Evolutionary conservation across 495 filamentous ascomycete species (phyloP), one percentile per base, ranked within the genome.

Genomic region (Daldinia vernicosa): DNA sequence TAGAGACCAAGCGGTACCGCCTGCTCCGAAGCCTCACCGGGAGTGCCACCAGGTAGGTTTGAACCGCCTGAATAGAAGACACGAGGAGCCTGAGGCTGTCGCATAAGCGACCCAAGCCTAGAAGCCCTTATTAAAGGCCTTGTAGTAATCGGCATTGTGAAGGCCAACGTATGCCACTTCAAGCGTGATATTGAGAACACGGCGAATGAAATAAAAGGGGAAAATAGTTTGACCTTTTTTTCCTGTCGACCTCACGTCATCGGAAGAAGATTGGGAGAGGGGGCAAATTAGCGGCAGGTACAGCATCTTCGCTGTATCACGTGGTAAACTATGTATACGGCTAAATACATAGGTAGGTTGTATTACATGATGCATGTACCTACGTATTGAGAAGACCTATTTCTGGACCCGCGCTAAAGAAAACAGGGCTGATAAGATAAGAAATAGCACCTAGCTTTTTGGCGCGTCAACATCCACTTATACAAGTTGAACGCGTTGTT

Each of bases 1-100:
- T 81, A 86, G 15, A 32, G 56, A 12, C 70, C 70, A 0, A 73
- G 27, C 14, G 70, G 70, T 9, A 66, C 15, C 32, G 70, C 70
- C 50, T 70, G 70, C 14, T 58, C 66, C 19, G 70, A 61, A 6
- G 60, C 30, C 53, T 77, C 75, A 43, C 70, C 70, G 14, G 63
- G 66, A 7, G 73, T 70, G 47, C 74, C 75, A 52, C 75, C 75
- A 4, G 75, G 69, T 1, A 77, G 72, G 26, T 22, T 54, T 56
- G 69, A 40, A 27, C 69, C 72, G 35, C 45, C 57, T 3, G 73
- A 70, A 33, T 69, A 68, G 67, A 76, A 74, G 30, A 63, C 56
- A 0, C 74, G 73, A 58, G 65, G 70, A 9, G 62, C 11, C n/a
- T 57, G 70, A 6, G 65, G 53, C 52, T 59, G 67, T 32, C 70